phyloP scores from a whole-genome alignment of 805 yeast species.

The Tetrapisispora phaffii region DNA sequence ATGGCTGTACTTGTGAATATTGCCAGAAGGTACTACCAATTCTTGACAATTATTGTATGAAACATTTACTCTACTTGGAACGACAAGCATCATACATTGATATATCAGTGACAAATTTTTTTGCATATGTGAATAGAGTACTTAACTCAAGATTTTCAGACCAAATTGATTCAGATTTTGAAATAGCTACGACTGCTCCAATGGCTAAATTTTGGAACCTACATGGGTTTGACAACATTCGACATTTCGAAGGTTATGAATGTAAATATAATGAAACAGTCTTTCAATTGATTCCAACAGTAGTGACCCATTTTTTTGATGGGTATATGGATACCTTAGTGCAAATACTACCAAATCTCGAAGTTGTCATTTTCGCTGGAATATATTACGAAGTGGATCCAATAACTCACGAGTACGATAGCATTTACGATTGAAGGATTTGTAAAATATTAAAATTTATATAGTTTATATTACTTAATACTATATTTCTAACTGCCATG shows the following conservation, averaged over 20 bases:
- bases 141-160: constrained; percentile 30
- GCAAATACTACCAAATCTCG: constrained; percentile 28
- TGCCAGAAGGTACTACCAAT: constrained; percentile 42
- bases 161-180: constrained; percentile 25
- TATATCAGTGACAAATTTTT: constrained; percentile 47
- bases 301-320: constrained; percentile 39
- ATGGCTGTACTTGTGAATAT: constrained; percentile 58
- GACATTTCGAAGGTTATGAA: constrained; percentile 31
- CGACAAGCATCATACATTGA: constrained; percentile 44
- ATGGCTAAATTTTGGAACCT: constrained; percentile 36
- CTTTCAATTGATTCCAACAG: constrained; percentile 33
- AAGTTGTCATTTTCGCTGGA: constrained; percentile 33
- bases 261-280: constrained; percentile 39
- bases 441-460: too few relatives aligned
- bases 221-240: constrained; percentile 37
- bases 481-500: neutral
- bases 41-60: constrained; percentile 52
- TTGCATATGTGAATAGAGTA: constrained; percentile 42
- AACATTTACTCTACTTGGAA: constrained; percentile 50
- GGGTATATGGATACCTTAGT: constrained; percentile 33
- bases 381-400: constrained; percentile 30
- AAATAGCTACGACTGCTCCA: constrained; percentile 27
- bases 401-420: constrained; percentile 3
- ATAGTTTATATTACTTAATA: too few relatives aligned
- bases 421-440: neutral